Base-by-base conservation (phyloP, 2,329 filamentous ascomycete genomes). In the Lecanoromycetidae sp. region DNA sequence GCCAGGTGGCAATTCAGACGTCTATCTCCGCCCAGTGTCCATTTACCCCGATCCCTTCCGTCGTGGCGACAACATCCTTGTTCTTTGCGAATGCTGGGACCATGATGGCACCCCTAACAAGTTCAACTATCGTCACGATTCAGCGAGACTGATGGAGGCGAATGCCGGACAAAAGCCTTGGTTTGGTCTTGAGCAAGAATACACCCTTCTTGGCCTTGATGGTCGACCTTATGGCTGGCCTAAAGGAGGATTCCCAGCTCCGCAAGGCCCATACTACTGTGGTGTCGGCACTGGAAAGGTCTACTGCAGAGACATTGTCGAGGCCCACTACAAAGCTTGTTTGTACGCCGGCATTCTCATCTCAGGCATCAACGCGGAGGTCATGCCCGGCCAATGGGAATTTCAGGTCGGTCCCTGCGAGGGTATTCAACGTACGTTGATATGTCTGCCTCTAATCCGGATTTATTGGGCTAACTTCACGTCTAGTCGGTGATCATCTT, bases 101-200 rank as follows among this genome's bases (percentile, higher is more conserved):
- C 74, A 84, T 56, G 88, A 95, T 69, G 88, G 87, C 63, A 87
- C 80, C 54, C 91, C 91, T 69, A 98, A 96, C 81, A 88, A 94
- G 70, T 96, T 79, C 83, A 98, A 98, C 83, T 85, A 82, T 81
- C 86, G 91, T 58, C 84, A 95, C 66, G 90, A 96, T 62, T 84
- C 81, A 61, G 79, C 79, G 63, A 83, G 91, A 68, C 75, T 95
- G 60, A 94, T 96, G 86, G 80, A 91, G 68, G 76, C 80, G 54
- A 80, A 95, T 68, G 80, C 80, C 65, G 73, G 79, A 49, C 82
- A 90, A 60, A 75, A 84, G 65, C 88, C 91, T 63, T 96, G 90
- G 91, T 98, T 96, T 70, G 91, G 91, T 70, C 80, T 98, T 15
- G 90, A 94, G 67, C 90, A 96, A 66, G 90, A 96, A 70, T 96